These are phyloP conservation scores for Adiantum capillusveneris DNA, from an alignment of 75 land plant species.

Conservation along the genomic window DNA sequence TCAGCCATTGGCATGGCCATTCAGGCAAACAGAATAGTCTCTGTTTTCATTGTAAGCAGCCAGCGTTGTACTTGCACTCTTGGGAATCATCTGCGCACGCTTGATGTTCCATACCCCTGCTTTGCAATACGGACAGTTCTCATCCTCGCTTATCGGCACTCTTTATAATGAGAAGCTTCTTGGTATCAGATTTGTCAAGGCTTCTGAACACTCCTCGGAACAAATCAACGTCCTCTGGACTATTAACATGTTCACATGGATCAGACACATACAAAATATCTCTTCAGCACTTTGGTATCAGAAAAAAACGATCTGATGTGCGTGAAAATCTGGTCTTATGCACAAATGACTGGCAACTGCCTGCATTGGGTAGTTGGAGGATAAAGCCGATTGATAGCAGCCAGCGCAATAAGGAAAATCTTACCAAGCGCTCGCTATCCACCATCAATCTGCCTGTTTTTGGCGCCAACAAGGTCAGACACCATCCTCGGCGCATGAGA, in stretches of 20 bases:
- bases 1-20: constrained; percentile 53
- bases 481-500: constrained; percentile 64
- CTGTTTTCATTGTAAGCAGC: constrained; percentile 42
- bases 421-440: constrained; percentile 68
- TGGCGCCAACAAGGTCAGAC: constrained; percentile 22
- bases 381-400: no score
- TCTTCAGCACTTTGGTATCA: constrained; percentile 35
- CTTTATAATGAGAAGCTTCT: constrained; percentile 3
- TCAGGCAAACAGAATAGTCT: constrained; percentile 58
- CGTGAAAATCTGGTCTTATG: constrained; percentile 51
- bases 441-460: constrained; percentile 29
- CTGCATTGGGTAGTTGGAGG: constrained; percentile 11
- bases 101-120: constrained; percentile 61
- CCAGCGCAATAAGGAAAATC: constrained; percentile 67
- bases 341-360: constrained; percentile 48
- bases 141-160: no score
- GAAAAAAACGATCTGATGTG: constrained; percentile 69
- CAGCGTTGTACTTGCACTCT: constrained; percentile 40
- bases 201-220: constrained; percentile 50
- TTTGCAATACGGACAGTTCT: constrained; percentile 51
- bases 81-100: constrained; percentile 43
- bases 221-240: constrained; percentile 37
- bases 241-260: constrained; percentile 60
- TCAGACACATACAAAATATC: constrained; percentile 66
- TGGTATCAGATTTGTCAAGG: constrained; percentile 33